Evolutionary conservation across 768 basidiomycete species (phyloP), one percentile per base, ranked within the genome.

Genomic region (Auricularia sp.): DNA sequence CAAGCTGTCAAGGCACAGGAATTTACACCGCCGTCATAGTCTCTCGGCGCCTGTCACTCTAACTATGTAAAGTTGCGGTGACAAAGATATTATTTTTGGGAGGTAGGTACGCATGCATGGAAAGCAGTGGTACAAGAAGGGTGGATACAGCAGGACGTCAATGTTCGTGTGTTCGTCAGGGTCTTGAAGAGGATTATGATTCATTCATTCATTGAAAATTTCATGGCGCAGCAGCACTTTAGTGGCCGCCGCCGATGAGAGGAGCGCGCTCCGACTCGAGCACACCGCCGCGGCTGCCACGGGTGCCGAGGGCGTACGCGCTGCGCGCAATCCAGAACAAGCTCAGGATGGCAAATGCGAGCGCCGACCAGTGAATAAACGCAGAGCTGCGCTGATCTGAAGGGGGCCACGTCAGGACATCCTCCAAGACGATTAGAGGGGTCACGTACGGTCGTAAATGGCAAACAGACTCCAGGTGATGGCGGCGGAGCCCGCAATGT

Each of bases 311-410:
- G 58, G 61, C 62, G 65, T 70, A 74, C 54, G 73, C 67, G 33
- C 73, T 70, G 71, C 77, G 75, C 70, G 76, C 64, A 65, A 80
- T 72, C 39, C 77, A 75, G 66, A 80, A 72, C 62, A 77, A 67
- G 23, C 75, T 76, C 47, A 80, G 69, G 71, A 79, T 74, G 73
- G 76, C 76, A 65, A 73, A 73, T 12, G 70, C 78, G 42, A 79
- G 72, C 1, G 77, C 77, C 14, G 72, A 73, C 76, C 77, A 80
- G 70, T 78, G 76, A 68, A 81, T 78, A 71, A 79, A 76, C 60
- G 72, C 72, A 66, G 72, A 71, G 61, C 67, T 66, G 61, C 64
- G 64, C 63, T 72, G 59, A 70, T 75, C 70, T 76, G 74, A 3
- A 29, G 29, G 42, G 18, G 43, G 35, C 16, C 58, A 66, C 64